Evolutionary conservation across 306 rosid genomes (phyloP), one percentile per base, ranked within the genome.

Genomic region (Parietaria judaica): DNA sequence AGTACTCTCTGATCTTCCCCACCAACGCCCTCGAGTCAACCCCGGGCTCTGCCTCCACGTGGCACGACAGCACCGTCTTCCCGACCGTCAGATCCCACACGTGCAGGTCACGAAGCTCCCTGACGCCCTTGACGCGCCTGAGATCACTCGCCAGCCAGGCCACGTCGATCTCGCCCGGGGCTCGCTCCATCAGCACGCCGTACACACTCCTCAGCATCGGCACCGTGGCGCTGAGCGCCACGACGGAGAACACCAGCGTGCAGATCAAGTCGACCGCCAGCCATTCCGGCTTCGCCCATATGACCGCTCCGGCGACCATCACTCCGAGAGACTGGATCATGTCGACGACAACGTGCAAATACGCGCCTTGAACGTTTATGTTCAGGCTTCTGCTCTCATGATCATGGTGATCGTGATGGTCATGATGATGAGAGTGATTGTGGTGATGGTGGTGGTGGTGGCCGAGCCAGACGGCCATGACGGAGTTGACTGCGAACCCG

Each of bases 281-380:
- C 95, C 95, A 92, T 45, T 72, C 71, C 6, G 99, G 97, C 76
- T 77, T 68, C 1, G 60, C 79, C 97, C 95, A 88, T 44, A 88
- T 83, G 64, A 88, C 52, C 44, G 80, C 95, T 74, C 94, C 99
- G 6, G 88, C 88, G 61, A 88, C 73, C 96, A 92, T 92, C 77
- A 92, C 99, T 58, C 99, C 99, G 12, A 86, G 23, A 52, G 96
- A 88, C 71, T 92, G 99, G 67, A 92, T 86, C 94, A 92, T 71
- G 79, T 92, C 99, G 6, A 87, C 70, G 66, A 88, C 75, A 23
- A 86, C 90, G 81, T 92, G 99, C 67, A 92, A 72, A 78, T 92
- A 88, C 14, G 99, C 99, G 41, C 99, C 99, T 74, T 88, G 89
- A 36, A 92, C 36, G 69, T 92, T 92, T 70, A 92, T 84, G 86